phyloP scores from a whole-genome alignment of 2,329 filamentous ascomycete species.

The Fusarium clavum region DNA sequence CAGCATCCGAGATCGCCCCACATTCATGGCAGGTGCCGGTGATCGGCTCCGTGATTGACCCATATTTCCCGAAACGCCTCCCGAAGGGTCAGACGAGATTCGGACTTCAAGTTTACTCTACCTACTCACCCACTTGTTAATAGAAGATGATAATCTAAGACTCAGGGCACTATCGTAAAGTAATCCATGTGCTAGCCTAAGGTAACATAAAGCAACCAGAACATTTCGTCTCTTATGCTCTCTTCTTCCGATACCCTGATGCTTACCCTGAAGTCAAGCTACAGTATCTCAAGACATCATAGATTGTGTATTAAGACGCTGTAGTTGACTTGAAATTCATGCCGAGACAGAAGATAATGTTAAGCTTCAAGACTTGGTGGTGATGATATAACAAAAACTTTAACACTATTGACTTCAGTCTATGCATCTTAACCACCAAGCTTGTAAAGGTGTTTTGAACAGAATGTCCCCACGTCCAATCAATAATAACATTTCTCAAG shows the following conservation, averaged over 20 bases:
- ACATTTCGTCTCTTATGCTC: neutral
- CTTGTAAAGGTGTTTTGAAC: too few species aligned
- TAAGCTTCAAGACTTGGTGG: too few species aligned
- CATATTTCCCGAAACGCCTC: neutral
- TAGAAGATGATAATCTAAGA: too few species aligned
- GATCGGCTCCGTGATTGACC: neutral
- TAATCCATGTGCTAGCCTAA: too few species aligned
- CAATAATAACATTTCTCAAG: too few species aligned
- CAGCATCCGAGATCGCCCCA: neutral
- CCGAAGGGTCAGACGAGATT: neutral
- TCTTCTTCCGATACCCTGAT: neutral
- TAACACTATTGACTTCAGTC: too few species aligned
- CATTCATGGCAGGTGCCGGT: neutral
- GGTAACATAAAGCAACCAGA: neutral
- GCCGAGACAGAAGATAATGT: neutral
- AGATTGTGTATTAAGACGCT: neutral
- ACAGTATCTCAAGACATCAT: neutral
- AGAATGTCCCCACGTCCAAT: too few species aligned
- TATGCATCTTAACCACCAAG: too few species aligned
- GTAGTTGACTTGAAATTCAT: fast-evolving
- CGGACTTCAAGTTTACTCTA: neutral
- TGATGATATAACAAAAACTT: too few species aligned
- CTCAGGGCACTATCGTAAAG: too few species aligned
- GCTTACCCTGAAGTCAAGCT: neutral
- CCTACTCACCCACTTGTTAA: too few species aligned